Evolutionary conservation across 495 filamentous ascomycete genomes (phyloP), one percentile per base, ranked within the genome.

Genomic region (Aspergillus ellipticus): DNA sequence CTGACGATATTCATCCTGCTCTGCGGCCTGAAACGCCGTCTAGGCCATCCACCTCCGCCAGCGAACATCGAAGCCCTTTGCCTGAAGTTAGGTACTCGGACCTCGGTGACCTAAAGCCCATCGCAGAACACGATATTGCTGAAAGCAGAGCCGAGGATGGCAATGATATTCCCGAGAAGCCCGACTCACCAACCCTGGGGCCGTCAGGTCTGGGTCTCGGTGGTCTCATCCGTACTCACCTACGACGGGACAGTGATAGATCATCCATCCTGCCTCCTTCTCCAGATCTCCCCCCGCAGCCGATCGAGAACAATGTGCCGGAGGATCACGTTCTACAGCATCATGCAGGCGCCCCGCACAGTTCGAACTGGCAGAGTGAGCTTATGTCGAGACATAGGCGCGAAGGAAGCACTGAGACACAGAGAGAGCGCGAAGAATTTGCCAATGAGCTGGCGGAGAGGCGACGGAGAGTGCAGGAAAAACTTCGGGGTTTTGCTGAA

Each of bases 121-220:
- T 78, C 19, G 69, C 70, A 43, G 75, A 77, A 53, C 61, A 70
- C 28, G 68, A 64, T 7, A 49, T 45, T 13, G 46, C 47, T 5
- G 64, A 68, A 20, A 51, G 56, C 10, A 13, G 49, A 8, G 22
- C 59, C 2, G 33, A 55, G 17, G 43, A 43, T 7, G 63, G 66
- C 33, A 46, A 51, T 17, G 16, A 39, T n/a, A 4, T 57, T 31
- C 71, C 74, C n/a, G 71, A 76, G 42, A 73, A 73, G 56, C 69
- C 66, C 15, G 90, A 97, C 64, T 96, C 92, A 0, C 92, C 93
- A 1, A 96, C 90, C 10, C 71, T 96, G 3, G 87, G 87, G 9
- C 83, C 89, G 8, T 49, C 66, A 15, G 78, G 77, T 0, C 71
- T 84, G 49, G 89, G 88, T 11, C 77, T 97, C 17, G 91, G 85